Conservation (phyloP, 352 stramenopile genomes). For the Phytophthora macrochlamydospora region DNA sequence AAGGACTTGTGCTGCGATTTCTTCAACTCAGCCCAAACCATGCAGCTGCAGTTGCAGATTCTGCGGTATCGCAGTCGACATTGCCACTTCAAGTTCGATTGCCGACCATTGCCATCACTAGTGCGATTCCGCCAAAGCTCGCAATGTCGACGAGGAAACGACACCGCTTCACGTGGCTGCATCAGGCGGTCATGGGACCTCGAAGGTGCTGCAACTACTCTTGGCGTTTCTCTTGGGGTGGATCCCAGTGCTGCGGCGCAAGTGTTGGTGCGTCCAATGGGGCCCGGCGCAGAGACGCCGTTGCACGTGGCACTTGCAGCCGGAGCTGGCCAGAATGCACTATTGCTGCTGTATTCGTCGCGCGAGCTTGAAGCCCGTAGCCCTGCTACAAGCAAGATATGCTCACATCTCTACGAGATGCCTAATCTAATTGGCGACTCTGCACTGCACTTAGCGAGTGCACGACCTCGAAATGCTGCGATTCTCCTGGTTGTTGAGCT, state of each 20-base stretch:
- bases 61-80: slow-evolving; percentile 24
- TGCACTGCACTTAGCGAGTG: slow-evolving; percentile 59
- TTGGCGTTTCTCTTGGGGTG: slow-evolving; percentile 41
- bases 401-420: slow-evolving; percentile 30
- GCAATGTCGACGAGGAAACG: slow-evolving; percentile 45
- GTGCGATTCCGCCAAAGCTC: slow-evolving; percentile 20
- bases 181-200: slow-evolving; percentile 41
- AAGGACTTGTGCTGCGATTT: slow-evolving; percentile 28
- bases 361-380: slow-evolving; percentile 31
- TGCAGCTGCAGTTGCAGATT: slow-evolving; percentile 21
- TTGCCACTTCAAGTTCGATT: slow-evolving; percentile 39
- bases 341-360: slow-evolving; percentile 45
- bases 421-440: slow-evolving; percentile 38
- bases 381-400: slow-evolving; percentile 17
- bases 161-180: slow-evolving; percentile 48
- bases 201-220: slow-evolving; percentile 41
- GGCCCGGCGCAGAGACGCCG: slow-evolving; percentile 36
- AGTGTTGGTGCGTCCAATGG: slow-evolving; percentile 29
- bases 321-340: slow-evolving; percentile 42
- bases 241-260: slow-evolving; percentile 17
- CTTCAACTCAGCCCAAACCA: slow-evolving; percentile 22
- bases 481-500: slow-evolving; percentile 51
- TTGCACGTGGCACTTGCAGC: slow-evolving; percentile 51
- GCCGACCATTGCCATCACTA: slow-evolving; percentile 22
- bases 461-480: slow-evolving; percentile 32